phyloP scores from a whole-genome alignment of 2,329 filamentous ascomycete genomes.

The Penicillium digitatum region DNA sequence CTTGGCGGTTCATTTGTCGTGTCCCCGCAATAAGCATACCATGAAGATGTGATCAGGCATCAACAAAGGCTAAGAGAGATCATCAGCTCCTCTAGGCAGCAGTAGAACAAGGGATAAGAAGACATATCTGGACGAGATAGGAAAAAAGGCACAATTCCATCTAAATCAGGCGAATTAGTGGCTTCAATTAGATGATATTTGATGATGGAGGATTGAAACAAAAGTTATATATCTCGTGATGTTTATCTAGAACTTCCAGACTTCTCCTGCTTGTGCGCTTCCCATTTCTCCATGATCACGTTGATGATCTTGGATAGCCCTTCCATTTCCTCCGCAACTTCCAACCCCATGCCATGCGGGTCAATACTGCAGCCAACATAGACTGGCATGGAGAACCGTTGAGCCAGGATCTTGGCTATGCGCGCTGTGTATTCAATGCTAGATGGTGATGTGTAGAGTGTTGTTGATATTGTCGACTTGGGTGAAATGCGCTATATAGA shows the following conservation, averaged over 20 bases:
- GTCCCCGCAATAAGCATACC: background rate
- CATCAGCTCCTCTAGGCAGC: background rate
- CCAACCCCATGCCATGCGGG: conserved; percentile 70
- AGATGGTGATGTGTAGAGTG: conserved; percentile 67
- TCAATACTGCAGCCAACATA: conserved; percentile 89
- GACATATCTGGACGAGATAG: background rate
- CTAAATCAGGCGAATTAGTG: background rate
- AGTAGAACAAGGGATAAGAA: too few relatives aligned
- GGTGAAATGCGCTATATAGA: conserved; percentile 37
- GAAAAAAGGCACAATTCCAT: background rate
- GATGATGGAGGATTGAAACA: background rate
- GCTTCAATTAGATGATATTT: background rate
- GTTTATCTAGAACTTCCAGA: background rate
- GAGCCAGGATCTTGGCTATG: conserved; percentile 77
- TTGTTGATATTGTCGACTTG: conserved; percentile 64
- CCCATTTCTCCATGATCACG: conserved; percentile 55
- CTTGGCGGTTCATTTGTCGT: background rate
- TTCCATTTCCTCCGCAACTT: conserved; percentile 91
- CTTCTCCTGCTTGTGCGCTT: conserved; percentile 8
- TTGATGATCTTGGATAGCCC: conserved; percentile 72
- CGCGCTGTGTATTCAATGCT: conserved; percentile 84
- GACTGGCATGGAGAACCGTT: conserved; percentile 66
- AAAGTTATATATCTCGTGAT: background rate
- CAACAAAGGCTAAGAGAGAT: background rate
- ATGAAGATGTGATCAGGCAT: background rate